Evolutionary conservation across 495 filamentous ascomycete genomes (phyloP), one percentile per base, ranked within the genome.

Genomic region (Aspergillus steynii): DNA sequence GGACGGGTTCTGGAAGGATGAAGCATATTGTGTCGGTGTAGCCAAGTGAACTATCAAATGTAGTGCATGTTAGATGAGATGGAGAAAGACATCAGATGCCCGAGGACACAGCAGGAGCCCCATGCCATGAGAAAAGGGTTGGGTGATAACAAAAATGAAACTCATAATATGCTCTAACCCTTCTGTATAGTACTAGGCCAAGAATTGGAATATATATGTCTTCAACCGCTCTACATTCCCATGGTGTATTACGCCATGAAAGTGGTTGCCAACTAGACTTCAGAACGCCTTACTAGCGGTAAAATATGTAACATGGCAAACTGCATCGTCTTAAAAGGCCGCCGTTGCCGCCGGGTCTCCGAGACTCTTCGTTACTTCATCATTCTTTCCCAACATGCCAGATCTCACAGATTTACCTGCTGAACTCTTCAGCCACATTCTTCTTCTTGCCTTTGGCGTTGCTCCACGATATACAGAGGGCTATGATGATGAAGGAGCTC

Each of bases 1-100:
- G 28, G 46, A 56, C 27, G 53, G 59, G 1, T 61, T 61, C 53
- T 61, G 53, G 53, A 55, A 55, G 29, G 59, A 29, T n/a, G 28
- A 61, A 7, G 59, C 59, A 8, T 61, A 61, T 29, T 61, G 59
- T 51, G 52, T 61, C 1, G 53, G 52, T 10, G 47, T 61, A n/a
- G 52, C 59, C 1, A 26, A 31, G 42, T 61, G 55, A 53, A 50
- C 51, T 51, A 9, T 45, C 37, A 26, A n/a, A n/a, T n/a, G n/a
- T n/a, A n/a, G n/a, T n/a, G n/a, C n/a, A n/a, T n/a, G n/a, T n/a
- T n/a, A n/a, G n/a, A n/a, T n/a, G n/a, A n/a, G n/a, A n/a, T n/a
- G n/a, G n/a, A n/a, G n/a, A n/a, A n/a, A n/a, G n/a, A n/a, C n/a
- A n/a, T n/a, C n/a, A n/a, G n/a, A n/a, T n/a, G n/a, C n/a, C n/a